Evolutionary conservation across 2,329 filamentous ascomycete species (phyloP).

Genomic region (Elsinoe ampelina): DNA sequence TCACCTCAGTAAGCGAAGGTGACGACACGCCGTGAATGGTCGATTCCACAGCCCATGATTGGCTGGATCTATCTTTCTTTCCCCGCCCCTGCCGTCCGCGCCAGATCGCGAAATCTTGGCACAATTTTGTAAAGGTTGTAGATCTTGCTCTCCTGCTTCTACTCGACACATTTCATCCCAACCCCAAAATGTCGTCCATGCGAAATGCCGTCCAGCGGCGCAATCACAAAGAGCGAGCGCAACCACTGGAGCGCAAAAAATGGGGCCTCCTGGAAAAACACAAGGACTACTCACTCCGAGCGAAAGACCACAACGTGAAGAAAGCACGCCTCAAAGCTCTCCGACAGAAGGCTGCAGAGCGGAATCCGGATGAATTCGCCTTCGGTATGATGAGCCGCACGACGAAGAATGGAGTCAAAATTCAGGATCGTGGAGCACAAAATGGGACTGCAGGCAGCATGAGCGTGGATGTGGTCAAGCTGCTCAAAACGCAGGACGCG

Average conservation of each 20-base stretch:
- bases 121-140: background rate
- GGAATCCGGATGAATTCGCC: slow-evolving; percentile 58
- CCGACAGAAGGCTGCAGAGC: slow-evolving; percentile 49
- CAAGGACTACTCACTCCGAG: slow-evolving; percentile 65
- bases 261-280: slow-evolving; percentile 93
- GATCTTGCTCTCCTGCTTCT: background rate
- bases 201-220: slow-evolving; percentile 63
- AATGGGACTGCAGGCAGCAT: slow-evolving; percentile 25
- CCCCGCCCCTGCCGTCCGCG: background rate
- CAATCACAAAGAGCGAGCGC: slow-evolving; percentile 81
- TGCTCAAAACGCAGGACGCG: slow-evolving; percentile 57
- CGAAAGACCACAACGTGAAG: slow-evolving; percentile 54
- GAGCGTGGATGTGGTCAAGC: slow-evolving; percentile 49
- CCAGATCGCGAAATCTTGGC: background rate
- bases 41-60: background rate
- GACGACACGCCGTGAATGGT: background rate
- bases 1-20: background rate
- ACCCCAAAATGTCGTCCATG: slow-evolving; percentile 44
- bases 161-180: background rate
- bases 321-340: slow-evolving; percentile 50
- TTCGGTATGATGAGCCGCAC: slow-evolving; percentile 53
- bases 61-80: background rate
- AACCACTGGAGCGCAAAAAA: slow-evolving; percentile 72
- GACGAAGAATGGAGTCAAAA: slow-evolving; percentile 38
- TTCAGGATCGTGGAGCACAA: slow-evolving; percentile 37